phyloP scores from a whole-genome alignment of 1,284 basidiomycete species.

The Cutaneotrichosporon sp. region DNA sequence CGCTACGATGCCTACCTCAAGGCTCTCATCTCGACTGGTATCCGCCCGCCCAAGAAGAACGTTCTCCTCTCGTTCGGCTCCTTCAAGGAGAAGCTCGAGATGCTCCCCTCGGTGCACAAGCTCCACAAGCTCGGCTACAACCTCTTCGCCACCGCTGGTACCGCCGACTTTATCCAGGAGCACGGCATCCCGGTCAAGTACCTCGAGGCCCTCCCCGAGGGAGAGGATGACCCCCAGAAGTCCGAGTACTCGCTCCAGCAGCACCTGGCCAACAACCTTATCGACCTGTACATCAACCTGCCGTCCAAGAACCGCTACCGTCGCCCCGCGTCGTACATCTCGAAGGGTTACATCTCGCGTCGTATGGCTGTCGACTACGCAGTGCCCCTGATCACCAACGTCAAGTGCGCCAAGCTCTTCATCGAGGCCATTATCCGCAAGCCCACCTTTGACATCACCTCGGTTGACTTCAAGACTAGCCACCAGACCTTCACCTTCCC shows the following conservation, averaged over 20 bases:
- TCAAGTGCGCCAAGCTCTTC: conserved; percentile 97
- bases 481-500: conserved; percentile 89
- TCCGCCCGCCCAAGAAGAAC: conserved; percentile 75
- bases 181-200: conserved; percentile 66
- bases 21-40: conserved; percentile 93
- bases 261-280: conserved; percentile 91
- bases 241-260: conserved; percentile 93
- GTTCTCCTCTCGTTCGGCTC: conserved; percentile 62
- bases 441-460: conserved; percentile 79
- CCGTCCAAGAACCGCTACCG: conserved; percentile 98
- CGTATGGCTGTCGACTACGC: conserved; percentile 99
- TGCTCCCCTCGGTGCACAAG: conserved; percentile 94
- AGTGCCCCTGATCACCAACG: conserved; percentile 94
- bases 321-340: conserved; percentile 93
- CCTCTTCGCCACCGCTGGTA: conserved; percentile 95
- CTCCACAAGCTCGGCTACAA: conserved; percentile 92
- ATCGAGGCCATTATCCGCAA: conserved; percentile 91
- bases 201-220: conserved; percentile 79
- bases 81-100: conserved; percentile 96
- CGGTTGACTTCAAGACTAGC: conserved; percentile 92
- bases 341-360: conserved; percentile 93
- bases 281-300: conserved; percentile 99
- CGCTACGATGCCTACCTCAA: conserved; percentile 99
- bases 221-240: conserved; percentile 71
- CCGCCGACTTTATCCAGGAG: conserved; percentile 89